Base-by-base conservation (phyloP, 202 grass and related monocot genomes). In the Eragrostis tef region DNA sequence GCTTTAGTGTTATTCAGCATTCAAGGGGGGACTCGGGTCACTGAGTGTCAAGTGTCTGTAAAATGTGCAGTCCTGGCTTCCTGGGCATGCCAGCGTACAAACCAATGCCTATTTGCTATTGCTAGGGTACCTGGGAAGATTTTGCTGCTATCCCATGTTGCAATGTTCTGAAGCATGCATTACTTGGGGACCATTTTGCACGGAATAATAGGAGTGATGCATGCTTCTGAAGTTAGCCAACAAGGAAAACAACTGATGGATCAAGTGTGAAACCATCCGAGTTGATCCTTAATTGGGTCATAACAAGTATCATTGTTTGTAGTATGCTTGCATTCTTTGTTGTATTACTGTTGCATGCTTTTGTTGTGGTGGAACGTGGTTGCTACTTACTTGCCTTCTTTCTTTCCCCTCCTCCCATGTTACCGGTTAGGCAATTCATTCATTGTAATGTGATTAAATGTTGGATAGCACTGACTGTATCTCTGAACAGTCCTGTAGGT, bases 321-420 rank as follows among this genome's bases (percentile, higher is more conserved):
- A 39, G 34, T 39, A 39, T 39, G 34, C 34, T 31, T 53, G n/a
- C n/a, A n/a, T n/a, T n/a, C n/a, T n/a, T n/a, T n/a, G n/a, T n/a
- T n/a, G n/a, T n/a, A n/a, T n/a, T n/a, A n/a, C n/a, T n/a, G 60
- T 29, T 67, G 10, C 39, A 39, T 67, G 49, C 16, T 41, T 31
- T 67, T 52, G 1, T 14, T 46, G 59, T 36, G 45, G 20, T 77
- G 39, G n/a, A 5, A 9, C 10, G 0, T 64, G 45, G n/a, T 46
- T 77, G 34, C 53, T 66, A n/a, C n/a, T n/a, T n/a, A n/a, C n/a
- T 66, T 85, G 25, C 44, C 9, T 58, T 71, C 15, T 57, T 85
- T 58, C 39, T 71, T 70, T 57, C 82, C 65, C 46, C 48, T 53
- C 64, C 11, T 49, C 16, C 48, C 66, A 27, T 61, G 22, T 61